Evolutionary conservation across 2,329 filamentous ascomycete species (phyloP).

Genomic region (Fusarium bactridioides): DNA sequence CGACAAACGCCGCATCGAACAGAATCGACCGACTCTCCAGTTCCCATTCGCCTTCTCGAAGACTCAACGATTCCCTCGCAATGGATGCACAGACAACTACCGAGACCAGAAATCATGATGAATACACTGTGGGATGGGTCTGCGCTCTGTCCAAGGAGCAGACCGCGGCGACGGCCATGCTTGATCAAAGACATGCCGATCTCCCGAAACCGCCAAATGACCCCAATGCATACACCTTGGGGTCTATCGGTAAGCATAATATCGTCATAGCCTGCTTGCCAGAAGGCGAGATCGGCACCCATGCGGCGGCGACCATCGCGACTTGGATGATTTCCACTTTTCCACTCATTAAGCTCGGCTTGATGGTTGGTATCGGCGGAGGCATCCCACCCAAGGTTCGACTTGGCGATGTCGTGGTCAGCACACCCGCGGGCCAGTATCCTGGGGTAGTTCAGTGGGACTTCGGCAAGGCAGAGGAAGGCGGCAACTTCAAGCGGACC

Average conservation of each 20-base stretch:
- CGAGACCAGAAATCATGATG: not conserved
- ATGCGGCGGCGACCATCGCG: not conserved
- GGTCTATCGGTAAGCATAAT: not conserved
- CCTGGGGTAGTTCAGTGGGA: constrained; percentile 16
- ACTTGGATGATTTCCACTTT: not conserved
- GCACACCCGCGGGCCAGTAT: not conserved
- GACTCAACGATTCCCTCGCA: not conserved
- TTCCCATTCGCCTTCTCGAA: too few species aligned
- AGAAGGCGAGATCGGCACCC: not conserved
- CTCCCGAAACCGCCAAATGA: not conserved
- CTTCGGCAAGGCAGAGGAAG: constrained; percentile 1
- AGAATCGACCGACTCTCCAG: not conserved
- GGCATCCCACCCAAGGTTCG: constrained; percentile 4
- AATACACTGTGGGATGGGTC: not conserved
- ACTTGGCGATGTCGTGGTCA: constrained; percentile 19
- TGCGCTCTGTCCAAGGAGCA: not conserved
- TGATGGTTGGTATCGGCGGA: constrained; percentile 15
- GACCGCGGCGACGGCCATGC: not conserved
- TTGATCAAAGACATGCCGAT: not conserved
- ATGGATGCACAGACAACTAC: not conserved
- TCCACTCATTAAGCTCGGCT: not conserved
- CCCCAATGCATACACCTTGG: not conserved
- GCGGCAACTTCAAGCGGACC: not conserved
- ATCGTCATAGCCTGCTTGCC: not conserved
- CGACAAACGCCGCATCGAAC: not conserved